Evolutionary conservation across 2,329 filamentous ascomycete species (phyloP), one percentile per base, ranked within the genome.

Genomic region (Tolypocladium tropicale): DNA sequence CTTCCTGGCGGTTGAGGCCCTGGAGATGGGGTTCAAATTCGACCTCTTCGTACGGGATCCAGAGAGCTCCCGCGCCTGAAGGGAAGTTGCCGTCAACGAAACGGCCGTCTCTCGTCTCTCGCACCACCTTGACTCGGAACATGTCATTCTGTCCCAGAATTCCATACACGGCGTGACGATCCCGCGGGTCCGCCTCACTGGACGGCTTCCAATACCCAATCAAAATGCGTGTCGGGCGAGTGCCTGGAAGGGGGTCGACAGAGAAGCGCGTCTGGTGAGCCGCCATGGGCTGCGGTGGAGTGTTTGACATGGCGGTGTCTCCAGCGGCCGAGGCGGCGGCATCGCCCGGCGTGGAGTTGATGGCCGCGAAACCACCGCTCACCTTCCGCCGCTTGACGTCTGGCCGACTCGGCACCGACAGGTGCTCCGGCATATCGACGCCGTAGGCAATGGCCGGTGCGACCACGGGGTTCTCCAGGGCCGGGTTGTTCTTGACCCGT

Each of bases 41-140:
- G 12, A 84, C 79, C 53, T 86, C 81, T 16, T 86, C 81, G 59
- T 82, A 85, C 6, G 77, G 70, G 39, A 86, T 81, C 83, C 83
- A 86, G 1, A 85, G 65, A 1, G 79, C 81, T 14, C 83, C 83
- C 1, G 82, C 78, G 1, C 82, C 82, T 2, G 68, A 67, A 0
- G 83, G 83, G 55, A 84, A 85, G 65, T 85, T 85, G 37, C 80
- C 82, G 34, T 80, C 73, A 1, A 83, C 70, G 33, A 75, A 76
- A 0, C 80, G 77, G 3, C 83, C 83, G 62, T 85, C 82, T 3
- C 82, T 77, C 0, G 82, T 85, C 62, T 83, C 76, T 6, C 79
- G 74, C 1, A 82, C 76, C 0, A 86, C 73, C 65, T 85, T 85
- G 55, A 85, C 81, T 0, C 83, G 73, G 64, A 86, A 85, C 77